A percentile compares a stretch with the other conserved stretches of the same genome.
These are phyloP conservation scores for Trichoderma sp. DNA, from an alignment of 2,329 filamentous ascomycete species.

Conservation along the genomic window DNA sequence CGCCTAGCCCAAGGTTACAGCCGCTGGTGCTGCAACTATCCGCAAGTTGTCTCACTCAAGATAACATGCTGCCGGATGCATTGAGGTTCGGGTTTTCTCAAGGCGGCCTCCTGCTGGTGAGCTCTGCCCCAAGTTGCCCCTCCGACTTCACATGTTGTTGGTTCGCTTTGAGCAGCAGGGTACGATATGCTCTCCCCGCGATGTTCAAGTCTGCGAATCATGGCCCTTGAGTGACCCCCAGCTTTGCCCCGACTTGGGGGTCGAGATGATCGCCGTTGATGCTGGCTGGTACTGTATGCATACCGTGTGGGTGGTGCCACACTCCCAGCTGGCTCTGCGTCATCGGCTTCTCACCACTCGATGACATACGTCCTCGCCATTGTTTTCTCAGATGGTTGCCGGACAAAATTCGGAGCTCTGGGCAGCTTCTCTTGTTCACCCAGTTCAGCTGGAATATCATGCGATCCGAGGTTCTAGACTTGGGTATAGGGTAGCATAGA, in stretches of 20 bases:
- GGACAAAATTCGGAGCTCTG: slow-evolving; percentile 4
- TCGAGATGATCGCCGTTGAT: no score
- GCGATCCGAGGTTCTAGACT: neutral
- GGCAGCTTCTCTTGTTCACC: neutral
- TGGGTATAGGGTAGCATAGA: neutral
- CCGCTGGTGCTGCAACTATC: slow-evolving; percentile 2
- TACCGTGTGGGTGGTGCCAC: slow-evolving; percentile 9
- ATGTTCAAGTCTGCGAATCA: neutral
- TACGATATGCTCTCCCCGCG: neutral
- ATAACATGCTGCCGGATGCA: neutral
- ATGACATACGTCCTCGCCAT: neutral
- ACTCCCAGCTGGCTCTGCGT: slow-evolving; percentile 1
- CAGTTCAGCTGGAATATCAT: neutral
- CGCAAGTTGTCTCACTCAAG: slow-evolving; percentile 7
- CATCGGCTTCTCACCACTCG: slow-evolving; percentile 1
- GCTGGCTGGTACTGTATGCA: no score
- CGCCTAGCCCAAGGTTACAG: slow-evolving; percentile 15
- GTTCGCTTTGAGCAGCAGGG: neutral
- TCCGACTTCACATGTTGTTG: neutral
- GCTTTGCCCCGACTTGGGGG: no score
- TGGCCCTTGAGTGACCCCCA: no score
- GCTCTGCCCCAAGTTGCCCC: neutral
- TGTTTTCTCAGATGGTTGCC: neutral
- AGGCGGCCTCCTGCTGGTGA: neutral
- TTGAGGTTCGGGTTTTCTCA: neutral